phyloP scores from a whole-genome alignment of 768 basidiomycete genomes.

The Pisolithus tinctorius region DNA sequence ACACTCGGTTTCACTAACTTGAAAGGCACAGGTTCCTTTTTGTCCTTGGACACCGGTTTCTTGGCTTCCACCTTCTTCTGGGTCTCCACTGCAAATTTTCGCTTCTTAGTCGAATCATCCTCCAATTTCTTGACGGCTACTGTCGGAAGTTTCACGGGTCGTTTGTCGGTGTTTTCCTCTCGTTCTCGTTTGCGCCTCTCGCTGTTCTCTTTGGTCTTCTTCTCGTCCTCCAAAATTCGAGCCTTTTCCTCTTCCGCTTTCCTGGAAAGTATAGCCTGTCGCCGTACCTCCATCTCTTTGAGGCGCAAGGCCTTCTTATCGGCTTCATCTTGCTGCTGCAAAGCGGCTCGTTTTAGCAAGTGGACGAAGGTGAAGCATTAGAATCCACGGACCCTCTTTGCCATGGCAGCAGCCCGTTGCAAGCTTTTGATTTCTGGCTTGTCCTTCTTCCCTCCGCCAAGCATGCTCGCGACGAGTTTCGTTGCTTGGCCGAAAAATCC shows the following conservation, averaged over 20 bases:
- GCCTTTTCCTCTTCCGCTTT: slow-evolving; percentile 76
- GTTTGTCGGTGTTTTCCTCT: slow-evolving; percentile 70
- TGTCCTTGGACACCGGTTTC: slow-evolving; percentile 57
- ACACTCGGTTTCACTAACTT: slow-evolving; percentile 26
- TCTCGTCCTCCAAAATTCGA: slow-evolving; percentile 58
- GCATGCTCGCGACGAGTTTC: slow-evolving; percentile 58
- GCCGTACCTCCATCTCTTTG: slow-evolving; percentile 78
- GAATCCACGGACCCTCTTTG: slow-evolving; percentile 68
- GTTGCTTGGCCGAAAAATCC: slow-evolving; percentile 70
- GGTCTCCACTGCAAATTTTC: slow-evolving; percentile 47
- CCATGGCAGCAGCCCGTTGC: slow-evolving; percentile 74
- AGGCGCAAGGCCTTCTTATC: slow-evolving; percentile 71
- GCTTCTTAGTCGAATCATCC: slow-evolving; percentile 68
- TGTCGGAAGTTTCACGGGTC: slow-evolving; percentile 42
- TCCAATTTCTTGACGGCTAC: slow-evolving; percentile 58
- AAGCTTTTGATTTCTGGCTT: slow-evolving; percentile 77
- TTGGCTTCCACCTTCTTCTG: slow-evolving; percentile 55
- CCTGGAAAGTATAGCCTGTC: slow-evolving; percentile 61
- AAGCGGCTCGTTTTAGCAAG: slow-evolving; percentile 4
- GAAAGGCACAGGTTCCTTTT: slow-evolving; percentile 26
- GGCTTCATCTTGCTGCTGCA: slow-evolving; percentile 82
- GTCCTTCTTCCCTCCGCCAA: slow-evolving; percentile 63
- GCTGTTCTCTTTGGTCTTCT: slow-evolving; percentile 62
- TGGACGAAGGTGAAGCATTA: not conserved
- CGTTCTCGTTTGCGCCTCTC: slow-evolving; percentile 79